A percentile compares a stretch with the other conserved stretches of the same genome.
These are phyloP conservation scores for Coccomyxa sp. DNA, from an alignment of 139 green algal species.

Conservation along the genomic window DNA sequence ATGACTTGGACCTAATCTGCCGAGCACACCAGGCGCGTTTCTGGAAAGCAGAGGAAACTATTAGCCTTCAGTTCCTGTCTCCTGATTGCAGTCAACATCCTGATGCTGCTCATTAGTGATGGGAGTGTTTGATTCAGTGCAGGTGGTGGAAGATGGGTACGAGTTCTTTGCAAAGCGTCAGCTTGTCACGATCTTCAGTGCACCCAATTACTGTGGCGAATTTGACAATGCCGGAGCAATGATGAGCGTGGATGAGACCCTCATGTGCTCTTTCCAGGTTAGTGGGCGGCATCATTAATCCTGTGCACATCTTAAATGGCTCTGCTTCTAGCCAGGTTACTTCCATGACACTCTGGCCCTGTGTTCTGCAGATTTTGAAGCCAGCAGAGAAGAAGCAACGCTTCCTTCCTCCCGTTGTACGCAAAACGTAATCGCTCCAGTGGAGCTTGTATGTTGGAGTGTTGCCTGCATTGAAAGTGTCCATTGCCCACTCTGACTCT, in stretches of 20 bases:
- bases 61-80: too few relatives aligned
- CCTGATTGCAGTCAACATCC: background rate
- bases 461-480: too few relatives aligned
- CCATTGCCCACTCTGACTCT: too few relatives aligned
- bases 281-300: background rate
- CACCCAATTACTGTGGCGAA: conserved; percentile 99
- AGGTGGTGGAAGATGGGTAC: conserved; percentile 98
- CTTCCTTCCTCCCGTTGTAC: conserved; percentile 25
- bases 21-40: conserved; percentile 87
- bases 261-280: conserved; percentile 99
- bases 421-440: background rate
- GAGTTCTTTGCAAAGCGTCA: conserved; percentile 99
- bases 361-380: conserved; percentile 82
- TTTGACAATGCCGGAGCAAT: conserved; percentile 99
- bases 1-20: conserved; percentile 97
- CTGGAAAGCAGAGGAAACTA: too few relatives aligned
- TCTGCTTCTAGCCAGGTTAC: too few relatives aligned
- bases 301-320: background rate
- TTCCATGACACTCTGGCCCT: background rate
- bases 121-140: background rate
- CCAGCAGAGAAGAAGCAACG: conserved; percentile 93
- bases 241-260: conserved; percentile 99
- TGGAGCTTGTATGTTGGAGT: too few relatives aligned
- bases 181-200: conserved; percentile 98
- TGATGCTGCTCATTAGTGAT: background rate